Base-by-base conservation (phyloP, 116 monocot species). In the Cymodocea nodosa region DNA sequence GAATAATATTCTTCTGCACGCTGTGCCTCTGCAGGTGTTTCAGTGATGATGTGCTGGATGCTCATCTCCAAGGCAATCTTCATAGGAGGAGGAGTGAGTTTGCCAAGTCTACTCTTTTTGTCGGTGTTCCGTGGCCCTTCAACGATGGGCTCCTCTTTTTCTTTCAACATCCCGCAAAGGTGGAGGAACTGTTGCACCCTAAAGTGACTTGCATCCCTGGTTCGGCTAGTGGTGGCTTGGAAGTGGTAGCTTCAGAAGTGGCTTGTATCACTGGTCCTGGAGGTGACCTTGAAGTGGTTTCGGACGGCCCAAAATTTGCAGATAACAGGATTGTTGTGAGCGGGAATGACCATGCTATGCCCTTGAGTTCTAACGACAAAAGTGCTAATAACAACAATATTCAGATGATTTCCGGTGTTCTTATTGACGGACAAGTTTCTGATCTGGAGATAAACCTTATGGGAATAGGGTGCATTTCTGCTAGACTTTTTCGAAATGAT, bases 111-210 rank as follows among this genome's bases (percentile, higher is more conserved):
- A 95, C 95, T n/a, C 81, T 95, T 7, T 67, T 87, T n/a, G 83
- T 83, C 3, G 81, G 83, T 2, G 65, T 64, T 19, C 95, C 87
- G 0, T 95, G 95, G 95, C 95, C 95, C 12, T 95, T 95, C 52
- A 90, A 67, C 56, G 95, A 95, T 52, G 95, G 95, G 4, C 83
- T 87, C 51, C 79, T 85, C 23, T 95, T 95, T 79, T 95, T 87
- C 63, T 51, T 10, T 22, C 30, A 58, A 14, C 52, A 30, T 19
- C 15, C 44, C 2, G 35, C 10, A 23, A 61, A 30, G 10, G 50
- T 11, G 6, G 25, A 59, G 14, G 16, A 58, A 14, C 15, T 35
- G 39, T 40, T 5, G 36, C 15, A 23, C 39, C 68, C 44, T 17
- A 56, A 16, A 52, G 23, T 58, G 18, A 5, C 15, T 57, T 57